A percentile compares a stretch with the other conserved stretches of the same genome.
Evolutionary conservation across 2,329 filamentous ascomycete genomes (phyloP).

Genomic region (Pseudogymnoascus sp.): DNA sequence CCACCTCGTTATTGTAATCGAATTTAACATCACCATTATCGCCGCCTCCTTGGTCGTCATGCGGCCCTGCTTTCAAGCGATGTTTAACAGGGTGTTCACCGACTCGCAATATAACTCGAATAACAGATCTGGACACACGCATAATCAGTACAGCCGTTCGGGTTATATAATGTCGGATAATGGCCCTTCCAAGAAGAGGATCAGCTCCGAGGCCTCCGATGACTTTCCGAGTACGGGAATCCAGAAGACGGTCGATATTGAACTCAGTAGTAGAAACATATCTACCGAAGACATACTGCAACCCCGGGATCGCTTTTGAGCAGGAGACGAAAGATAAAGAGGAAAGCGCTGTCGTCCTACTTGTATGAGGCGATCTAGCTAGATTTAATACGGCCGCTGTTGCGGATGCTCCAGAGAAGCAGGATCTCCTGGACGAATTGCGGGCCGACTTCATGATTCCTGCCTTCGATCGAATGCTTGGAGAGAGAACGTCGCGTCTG

Average conservation of each 20-base stretch:
- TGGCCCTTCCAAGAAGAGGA: background rate
- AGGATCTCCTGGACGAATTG: background rate
- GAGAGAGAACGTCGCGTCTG: background rate
- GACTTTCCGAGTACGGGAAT: background rate
- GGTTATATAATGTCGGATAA: constrained; percentile 5
- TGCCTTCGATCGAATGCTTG: background rate
- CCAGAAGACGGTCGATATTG: constrained; percentile 10
- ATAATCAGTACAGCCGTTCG: constrained; percentile 1
- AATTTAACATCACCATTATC: constrained; percentile 15
- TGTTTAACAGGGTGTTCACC: constrained; percentile 1
- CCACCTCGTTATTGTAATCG: constrained; percentile 11
- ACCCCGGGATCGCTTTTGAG: background rate
- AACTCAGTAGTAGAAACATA: constrained; percentile 4
- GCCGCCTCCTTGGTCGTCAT: constrained; percentile 15
- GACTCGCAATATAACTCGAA: background rate
- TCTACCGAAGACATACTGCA: constrained; percentile 1
- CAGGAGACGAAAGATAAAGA: background rate
- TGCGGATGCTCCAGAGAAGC: background rate
- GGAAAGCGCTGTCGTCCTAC: background rate
- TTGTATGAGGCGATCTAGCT: background rate
- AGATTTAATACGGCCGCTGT: background rate
- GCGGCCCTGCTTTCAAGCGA: constrained; percentile 13
- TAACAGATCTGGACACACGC: background rate
- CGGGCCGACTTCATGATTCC: background rate
- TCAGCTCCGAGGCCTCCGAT: background rate